A percentile compares a stretch with the other conserved stretches of the same genome.
phyloP scores from a whole-genome alignment of 2,329 filamentous ascomycete species.

The Fusarium luffae region DNA sequence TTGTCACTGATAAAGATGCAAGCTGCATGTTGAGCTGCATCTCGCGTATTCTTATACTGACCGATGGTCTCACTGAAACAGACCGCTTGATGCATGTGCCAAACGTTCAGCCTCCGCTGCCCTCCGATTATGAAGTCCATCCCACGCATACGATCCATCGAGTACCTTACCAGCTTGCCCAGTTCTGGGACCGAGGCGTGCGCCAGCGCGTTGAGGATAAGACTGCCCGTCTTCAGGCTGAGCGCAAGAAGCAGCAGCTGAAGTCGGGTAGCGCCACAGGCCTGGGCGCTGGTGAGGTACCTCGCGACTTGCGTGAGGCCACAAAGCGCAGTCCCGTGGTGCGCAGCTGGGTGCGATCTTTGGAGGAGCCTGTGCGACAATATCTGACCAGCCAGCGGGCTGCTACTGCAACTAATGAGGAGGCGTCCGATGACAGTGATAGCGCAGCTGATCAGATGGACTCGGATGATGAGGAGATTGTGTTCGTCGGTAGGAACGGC shows the following conservation, averaged over 20 bases:
- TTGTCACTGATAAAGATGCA: slow-evolving; percentile 5
- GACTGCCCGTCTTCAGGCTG: slow-evolving; percentile 53
- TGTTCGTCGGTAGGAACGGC: slow-evolving; percentile 82
- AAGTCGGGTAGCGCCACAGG: slow-evolving; percentile 55
- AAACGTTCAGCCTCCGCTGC: slow-evolving; percentile 82
- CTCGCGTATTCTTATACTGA: slow-evolving; percentile 23
- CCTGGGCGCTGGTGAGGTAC: slow-evolving; percentile 69
- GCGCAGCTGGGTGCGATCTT: slow-evolving; percentile 80
- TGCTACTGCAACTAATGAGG: slow-evolving; percentile 6
- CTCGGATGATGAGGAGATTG: slow-evolving; percentile 82
- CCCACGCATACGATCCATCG: slow-evolving; percentile 82
- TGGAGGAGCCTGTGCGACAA: slow-evolving; percentile 84
- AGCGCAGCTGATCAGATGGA: slow-evolving; percentile 57
- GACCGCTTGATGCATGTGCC: slow-evolving; percentile 90
- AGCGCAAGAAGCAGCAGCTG: slow-evolving; percentile 60
- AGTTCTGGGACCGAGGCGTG: slow-evolving; percentile 77
- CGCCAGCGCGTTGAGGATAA: slow-evolving; percentile 63
- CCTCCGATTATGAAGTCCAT: slow-evolving; percentile 83
- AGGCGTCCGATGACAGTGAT: slow-evolving; percentile 30
- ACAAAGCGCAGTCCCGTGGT: slow-evolving; percentile 85
- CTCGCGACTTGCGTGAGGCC: slow-evolving; percentile 81
- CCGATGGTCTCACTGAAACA: slow-evolving; percentile 51
- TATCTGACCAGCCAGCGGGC: slow-evolving; percentile 71
- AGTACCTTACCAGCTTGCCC: slow-evolving; percentile 90
- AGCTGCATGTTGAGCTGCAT: not conserved